A percentile compares a stretch with the other conserved stretches of the same genome.
Evolutionary conservation across 163 green algal genomes (phyloP).

Genomic region (Volvox carteri): DNA sequence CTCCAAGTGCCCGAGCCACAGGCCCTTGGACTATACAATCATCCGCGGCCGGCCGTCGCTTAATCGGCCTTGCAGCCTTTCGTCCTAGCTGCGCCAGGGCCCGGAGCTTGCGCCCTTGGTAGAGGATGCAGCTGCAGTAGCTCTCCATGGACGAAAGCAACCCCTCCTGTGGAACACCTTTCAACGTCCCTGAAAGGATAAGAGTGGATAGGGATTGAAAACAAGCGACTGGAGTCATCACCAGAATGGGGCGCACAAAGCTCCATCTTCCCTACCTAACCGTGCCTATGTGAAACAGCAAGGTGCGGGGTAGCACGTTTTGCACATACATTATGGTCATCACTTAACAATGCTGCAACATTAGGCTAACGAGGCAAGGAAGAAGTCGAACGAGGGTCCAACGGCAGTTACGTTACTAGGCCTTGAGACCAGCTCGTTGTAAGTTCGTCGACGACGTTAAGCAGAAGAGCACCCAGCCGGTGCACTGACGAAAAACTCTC

Average conservation of each 20-base stretch:
- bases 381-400: not conserved
- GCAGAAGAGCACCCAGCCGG: not conserved
- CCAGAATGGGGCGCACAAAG: not conserved
- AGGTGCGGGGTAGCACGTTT: no score
- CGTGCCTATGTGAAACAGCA: not conserved
- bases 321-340: no score
- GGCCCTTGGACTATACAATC: no score
- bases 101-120: not conserved
- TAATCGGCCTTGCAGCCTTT: slow-evolving; percentile 32
- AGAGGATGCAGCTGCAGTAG: not conserved
- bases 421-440: not conserved
- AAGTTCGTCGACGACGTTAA: not conserved
- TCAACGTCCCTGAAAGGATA: not conserved
- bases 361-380: no score
- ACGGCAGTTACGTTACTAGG: not conserved
- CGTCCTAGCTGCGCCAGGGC: not conserved
- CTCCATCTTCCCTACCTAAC: not conserved
- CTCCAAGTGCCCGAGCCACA: no score
- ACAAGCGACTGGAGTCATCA: not conserved
- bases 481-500: not conserved
- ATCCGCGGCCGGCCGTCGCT: no score
- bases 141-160: slow-evolving; percentile 18
- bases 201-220: not conserved
- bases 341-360: no score
- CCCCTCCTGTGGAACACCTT: not conserved